Percentiles rank a stretch among this genome's conserved stretches.
Evolutionary conservation across 2,329 filamentous ascomycete species (phyloP).

Genomic region (Coniochaeta sp.): DNA sequence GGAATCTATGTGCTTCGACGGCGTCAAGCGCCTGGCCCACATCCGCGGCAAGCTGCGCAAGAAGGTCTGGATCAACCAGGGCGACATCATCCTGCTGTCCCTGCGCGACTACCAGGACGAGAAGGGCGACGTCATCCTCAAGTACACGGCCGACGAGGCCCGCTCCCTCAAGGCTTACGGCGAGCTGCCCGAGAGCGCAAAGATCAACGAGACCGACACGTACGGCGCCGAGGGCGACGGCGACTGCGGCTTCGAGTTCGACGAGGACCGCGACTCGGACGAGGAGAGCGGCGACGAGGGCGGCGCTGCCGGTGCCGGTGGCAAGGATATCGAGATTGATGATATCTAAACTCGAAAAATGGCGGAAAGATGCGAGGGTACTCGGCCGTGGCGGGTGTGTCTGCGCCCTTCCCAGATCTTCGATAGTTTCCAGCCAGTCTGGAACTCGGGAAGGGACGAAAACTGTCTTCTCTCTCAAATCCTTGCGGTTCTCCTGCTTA

Average conservation of each 20-base stretch:
- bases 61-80: constrained; percentile 99
- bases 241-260: constrained; percentile 97
- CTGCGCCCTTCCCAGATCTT: constrained; percentile 1
- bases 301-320: constrained; percentile 48
- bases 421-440: not conserved
- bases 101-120: constrained; percentile 82
- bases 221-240: constrained; percentile 88
- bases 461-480: constrained; percentile 62
- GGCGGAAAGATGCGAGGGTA: too few relatives aligned
- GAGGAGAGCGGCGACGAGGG: constrained; percentile 46
- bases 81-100: constrained; percentile 82
- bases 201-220: constrained; percentile 99
- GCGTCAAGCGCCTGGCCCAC: constrained; percentile 66
- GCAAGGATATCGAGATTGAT: constrained; percentile 87
- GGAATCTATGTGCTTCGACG: constrained; percentile 87
- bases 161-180: constrained; percentile 93
- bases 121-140: constrained; percentile 88
- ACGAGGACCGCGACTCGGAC: constrained; percentile 70
- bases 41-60: constrained; percentile 91
- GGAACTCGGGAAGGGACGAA: constrained; percentile 18
- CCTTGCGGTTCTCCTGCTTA: constrained; percentile 11
- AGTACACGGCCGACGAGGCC: constrained; percentile 94
- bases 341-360: too few relatives aligned
- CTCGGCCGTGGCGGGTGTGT: not conserved
- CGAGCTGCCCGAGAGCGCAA: constrained; percentile 92